Evolutionary conservation across 78 protist species (phyloP).

Genomic region (Dictyostelium intermedium): DNA sequence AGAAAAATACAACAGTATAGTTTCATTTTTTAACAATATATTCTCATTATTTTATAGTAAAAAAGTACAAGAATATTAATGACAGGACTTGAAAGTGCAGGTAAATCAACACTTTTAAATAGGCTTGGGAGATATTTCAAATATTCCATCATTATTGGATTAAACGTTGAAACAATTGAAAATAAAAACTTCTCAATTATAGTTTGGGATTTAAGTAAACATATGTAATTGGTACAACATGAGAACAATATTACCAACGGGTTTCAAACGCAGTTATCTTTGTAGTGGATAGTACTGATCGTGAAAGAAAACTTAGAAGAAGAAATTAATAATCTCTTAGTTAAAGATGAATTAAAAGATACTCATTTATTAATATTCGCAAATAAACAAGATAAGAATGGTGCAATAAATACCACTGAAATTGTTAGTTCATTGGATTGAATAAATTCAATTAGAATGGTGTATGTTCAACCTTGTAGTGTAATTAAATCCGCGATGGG

Average conservation of each 20-base stretch:
- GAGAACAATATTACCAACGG: constrained; percentile 90
- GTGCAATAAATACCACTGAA: constrained; percentile 72
- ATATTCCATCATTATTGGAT: constrained; percentile 82
- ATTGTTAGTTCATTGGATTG: background rate
- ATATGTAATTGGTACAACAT: constrained; percentile 89
- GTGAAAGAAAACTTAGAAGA: constrained; percentile 87
- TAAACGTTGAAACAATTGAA: constrained; percentile 52
- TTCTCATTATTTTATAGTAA: background rate
- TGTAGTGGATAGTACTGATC: constrained; percentile 89
- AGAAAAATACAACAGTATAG: background rate
- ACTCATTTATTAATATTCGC: constrained; percentile 68
- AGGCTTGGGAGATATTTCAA: constrained; percentile 67
- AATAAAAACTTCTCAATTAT: constrained; percentile 92
- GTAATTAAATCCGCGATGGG: background rate
- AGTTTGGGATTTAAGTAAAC: constrained; percentile 96
- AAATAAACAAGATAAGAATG: constrained; percentile 87
- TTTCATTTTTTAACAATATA: background rate
- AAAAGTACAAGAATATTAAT: constrained; percentile 88
- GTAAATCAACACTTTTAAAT: constrained; percentile 88
- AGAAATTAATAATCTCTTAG: constrained; percentile 41
- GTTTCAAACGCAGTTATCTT: constrained; percentile 80
- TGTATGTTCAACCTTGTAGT: background rate
- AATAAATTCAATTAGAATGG: background rate
- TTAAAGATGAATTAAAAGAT: background rate
- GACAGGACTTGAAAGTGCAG: constrained; percentile 96